A percentile compares a stretch with the other conserved stretches of the same genome.
These are phyloP conservation scores for Hymenoscyphus infarciens DNA, from an alignment of 2,329 filamentous ascomycete species.

Conservation along the genomic window DNA sequence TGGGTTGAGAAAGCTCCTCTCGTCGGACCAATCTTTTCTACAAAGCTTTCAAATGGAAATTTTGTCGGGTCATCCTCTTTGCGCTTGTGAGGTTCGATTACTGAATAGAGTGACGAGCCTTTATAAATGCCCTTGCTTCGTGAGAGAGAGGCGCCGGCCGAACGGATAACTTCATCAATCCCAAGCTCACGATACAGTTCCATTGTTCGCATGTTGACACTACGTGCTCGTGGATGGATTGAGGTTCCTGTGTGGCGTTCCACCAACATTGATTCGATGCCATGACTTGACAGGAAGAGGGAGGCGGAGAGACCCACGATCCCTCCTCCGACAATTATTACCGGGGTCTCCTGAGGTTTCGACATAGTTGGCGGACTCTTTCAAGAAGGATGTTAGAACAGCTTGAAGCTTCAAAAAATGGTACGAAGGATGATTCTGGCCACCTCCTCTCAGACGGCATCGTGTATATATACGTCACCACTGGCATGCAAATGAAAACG, in stretches of 20 bases:
- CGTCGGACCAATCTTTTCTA: constrained; percentile 22
- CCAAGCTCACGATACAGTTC: constrained; percentile 37
- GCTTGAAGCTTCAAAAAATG: no score
- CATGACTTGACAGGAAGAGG: constrained; percentile 36
- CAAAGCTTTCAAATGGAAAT: constrained; percentile 24
- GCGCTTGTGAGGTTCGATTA: constrained; percentile 23
- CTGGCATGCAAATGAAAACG: no score
- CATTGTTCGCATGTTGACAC: constrained; percentile 39
- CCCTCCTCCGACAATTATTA: constrained; percentile 41
- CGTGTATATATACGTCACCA: no score
- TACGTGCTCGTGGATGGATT: constrained; percentile 39
- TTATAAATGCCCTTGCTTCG: constrained; percentile 24
- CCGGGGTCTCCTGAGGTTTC: constrained; percentile 13
- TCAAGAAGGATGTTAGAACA: no score
- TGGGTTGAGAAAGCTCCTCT: constrained; percentile 37
- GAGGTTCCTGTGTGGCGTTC: constrained; percentile 38
- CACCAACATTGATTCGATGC: constrained; percentile 37
- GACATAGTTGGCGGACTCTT: neutral
- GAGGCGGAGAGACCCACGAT: constrained; percentile 41
- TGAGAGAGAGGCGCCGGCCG: constrained; percentile 23
- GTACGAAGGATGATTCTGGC: no score
- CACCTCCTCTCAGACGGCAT: no score
- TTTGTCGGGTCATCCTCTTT: constrained; percentile 19
- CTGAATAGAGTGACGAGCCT: constrained; percentile 20
- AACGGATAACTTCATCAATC: constrained; percentile 26